Conservation (phyloP, 2,329 filamentous ascomycete species). For the Laburnicola sp. region DNA sequence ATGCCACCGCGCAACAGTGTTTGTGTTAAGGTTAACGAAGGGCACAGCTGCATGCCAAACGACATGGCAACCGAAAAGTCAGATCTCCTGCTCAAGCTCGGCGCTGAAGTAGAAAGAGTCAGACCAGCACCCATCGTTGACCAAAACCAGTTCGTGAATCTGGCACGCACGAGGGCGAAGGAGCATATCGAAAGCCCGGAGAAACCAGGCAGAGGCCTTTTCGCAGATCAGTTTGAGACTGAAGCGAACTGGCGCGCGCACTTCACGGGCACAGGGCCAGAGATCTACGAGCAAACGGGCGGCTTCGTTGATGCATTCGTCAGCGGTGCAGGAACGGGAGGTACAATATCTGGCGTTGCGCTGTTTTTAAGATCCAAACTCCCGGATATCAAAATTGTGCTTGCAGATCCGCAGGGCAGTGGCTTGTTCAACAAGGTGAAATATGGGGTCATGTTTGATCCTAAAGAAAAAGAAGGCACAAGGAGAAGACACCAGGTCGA, state of each 20-base stretch:
- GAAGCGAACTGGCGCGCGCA: constrained; percentile 87
- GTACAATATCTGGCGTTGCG: constrained; percentile 86
- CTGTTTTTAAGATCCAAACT: constrained; percentile 76
- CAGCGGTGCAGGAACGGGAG: constrained; percentile 90
- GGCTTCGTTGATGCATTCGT: constrained; percentile 84
- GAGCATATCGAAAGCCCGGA: constrained; percentile 66
- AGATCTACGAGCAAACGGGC: constrained; percentile 78
- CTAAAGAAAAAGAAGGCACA: constrained; percentile 87
- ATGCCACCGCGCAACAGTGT: constrained; percentile 28
- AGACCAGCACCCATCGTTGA: constrained; percentile 92
- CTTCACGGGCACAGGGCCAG: constrained; percentile 79
- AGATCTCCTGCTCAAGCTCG: constrained; percentile 83
- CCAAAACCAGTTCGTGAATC: constrained; percentile 90
- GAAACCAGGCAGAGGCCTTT: constrained; percentile 77
- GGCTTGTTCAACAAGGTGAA: constrained; percentile 90
- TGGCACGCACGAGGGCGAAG: constrained; percentile 73
- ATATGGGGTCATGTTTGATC: constrained; percentile 93
- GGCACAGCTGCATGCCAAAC: constrained; percentile 80
- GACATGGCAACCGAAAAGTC: constrained; percentile 90
- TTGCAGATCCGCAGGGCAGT: constrained; percentile 93
- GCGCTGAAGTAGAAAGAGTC: constrained; percentile 89
- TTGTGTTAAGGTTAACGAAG: constrained; percentile 12
- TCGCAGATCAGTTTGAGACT: constrained; percentile 95
- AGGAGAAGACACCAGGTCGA: constrained; percentile 88
- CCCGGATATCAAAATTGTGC: constrained; percentile 68